Base-by-base conservation (phyloP, 441 rosid species). In the Capsella rubella region DNA sequence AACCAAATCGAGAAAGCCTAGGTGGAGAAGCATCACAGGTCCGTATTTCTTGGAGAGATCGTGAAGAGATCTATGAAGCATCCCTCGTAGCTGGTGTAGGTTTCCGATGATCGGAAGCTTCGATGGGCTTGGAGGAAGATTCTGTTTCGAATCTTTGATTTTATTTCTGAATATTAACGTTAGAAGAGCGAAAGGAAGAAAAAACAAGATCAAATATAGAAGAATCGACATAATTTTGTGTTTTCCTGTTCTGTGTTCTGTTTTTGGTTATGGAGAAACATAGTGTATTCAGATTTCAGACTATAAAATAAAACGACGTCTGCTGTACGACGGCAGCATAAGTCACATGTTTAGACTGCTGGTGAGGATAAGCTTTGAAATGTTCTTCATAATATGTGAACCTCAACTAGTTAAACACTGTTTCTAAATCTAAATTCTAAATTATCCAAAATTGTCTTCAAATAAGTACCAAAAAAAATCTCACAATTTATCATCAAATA, bases 91-190 rank as follows among this genome's bases (percentile, higher is more conserved):
- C 50, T 83, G 89, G 67, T 78, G 85, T 57, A 85, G 62, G 68
- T 87, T 83, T 6, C 90, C 89, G 11, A 87, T 16, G 25, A 87
- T 35, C 1, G 91, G 91, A 52, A 85, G 81, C 67, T 54, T 63
- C 6, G 80, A 65, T 68, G 89, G 89, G 69, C 87, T 32, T 25
- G 89, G 87, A 5, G 87, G 85, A 66, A 76, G 73, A 11, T 69
- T 78, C 42, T 8, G 49, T 1, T 46, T 67, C 8, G 39, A 37
- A 9, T 4, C 1, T 61, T 18, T 75, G 21, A 59, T 32, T 34
- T 55, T 69, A 9, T 62, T 62, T 3, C 7, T 0, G 49, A 29
- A 42, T 10, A 69, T 27, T 16, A 75, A 53, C 6, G 46, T 13
- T 2, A 69, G 28, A 32, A 74, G 4, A 16, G 31, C 28, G 15